A percentile compares a stretch with the other conserved stretches of the same genome.
Conservation (phyloP, 768 basidiomycete genomes). For the Kwoniella dejecticola region DNA sequence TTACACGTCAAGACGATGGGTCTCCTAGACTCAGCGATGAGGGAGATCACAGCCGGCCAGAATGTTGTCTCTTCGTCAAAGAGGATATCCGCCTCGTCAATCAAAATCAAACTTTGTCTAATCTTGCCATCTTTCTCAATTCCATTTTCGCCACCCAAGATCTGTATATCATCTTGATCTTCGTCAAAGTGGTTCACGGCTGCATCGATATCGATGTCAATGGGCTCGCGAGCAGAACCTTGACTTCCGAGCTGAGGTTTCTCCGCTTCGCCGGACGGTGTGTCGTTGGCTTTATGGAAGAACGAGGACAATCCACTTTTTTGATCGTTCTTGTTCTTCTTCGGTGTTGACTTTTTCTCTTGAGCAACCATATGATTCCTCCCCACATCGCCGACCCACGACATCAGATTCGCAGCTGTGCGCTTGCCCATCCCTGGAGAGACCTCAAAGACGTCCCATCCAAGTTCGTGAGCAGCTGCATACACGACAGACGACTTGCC, state of each 20-base stretch:
- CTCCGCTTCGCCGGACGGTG: neutral
- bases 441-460: conserved; percentile 96
- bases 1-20: conserved; percentile 96
- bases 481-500: conserved; percentile 94
- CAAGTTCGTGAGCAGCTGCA: conserved; percentile 89
- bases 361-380: conserved; percentile 77
- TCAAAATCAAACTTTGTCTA: conserved; percentile 81
- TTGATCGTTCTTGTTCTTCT: neutral
- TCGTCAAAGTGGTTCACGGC: neutral
- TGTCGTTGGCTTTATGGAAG: conserved; percentile 21
- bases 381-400: conserved; percentile 86
- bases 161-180: conserved; percentile 1
- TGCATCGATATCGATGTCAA: conserved; percentile 15
- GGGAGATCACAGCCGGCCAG: conserved; percentile 76
- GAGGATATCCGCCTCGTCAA: conserved; percentile 94
- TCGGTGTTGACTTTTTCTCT: conserved; percentile 28
- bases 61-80: conserved; percentile 80
- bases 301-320: conserved; percentile 20
- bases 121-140: conserved; percentile 44
- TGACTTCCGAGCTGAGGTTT: conserved; percentile 8
- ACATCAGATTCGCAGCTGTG: conserved; percentile 73
- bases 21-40: conserved; percentile 79
- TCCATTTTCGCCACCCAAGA: neutral
- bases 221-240: conserved; percentile 25
- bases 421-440: conserved; percentile 93